Evolutionary conservation across 768 basidiomycete genomes (phyloP).

Genomic region (Xerocomellus amylosporus): DNA sequence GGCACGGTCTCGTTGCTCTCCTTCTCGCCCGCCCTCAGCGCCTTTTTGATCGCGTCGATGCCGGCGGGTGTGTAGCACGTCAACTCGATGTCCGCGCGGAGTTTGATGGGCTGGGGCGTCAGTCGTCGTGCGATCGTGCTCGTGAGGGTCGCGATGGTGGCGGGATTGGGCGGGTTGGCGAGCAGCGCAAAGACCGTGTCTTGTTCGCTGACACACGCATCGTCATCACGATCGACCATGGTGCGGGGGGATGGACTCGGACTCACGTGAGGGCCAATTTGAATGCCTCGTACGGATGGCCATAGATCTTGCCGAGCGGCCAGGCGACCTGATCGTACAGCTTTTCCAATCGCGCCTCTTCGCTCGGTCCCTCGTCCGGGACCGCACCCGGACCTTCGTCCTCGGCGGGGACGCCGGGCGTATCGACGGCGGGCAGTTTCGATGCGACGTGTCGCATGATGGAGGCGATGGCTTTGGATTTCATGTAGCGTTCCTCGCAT

Average conservation of each 20-base stretch:
- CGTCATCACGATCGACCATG: too few species aligned
- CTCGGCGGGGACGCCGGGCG: conserved; percentile 26
- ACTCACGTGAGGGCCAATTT: conserved; percentile 91
- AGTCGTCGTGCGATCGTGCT: conserved; percentile 89
- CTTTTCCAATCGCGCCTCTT: conserved; percentile 78
- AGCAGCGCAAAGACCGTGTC: conserved; percentile 82
- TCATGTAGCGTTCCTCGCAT: conserved; percentile 98
- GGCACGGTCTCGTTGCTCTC: conserved; percentile 88
- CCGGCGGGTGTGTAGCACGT: conserved; percentile 89
- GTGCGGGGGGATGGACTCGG: conserved; percentile 28
- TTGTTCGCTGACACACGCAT: conserved; percentile 46
- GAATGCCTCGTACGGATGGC: conserved; percentile 97
- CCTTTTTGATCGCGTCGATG: conserved; percentile 94
- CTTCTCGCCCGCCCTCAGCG: conserved; percentile 83
- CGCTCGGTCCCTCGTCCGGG: conserved; percentile 45
- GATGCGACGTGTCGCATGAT: conserved; percentile 91
- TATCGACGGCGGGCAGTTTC: conserved; percentile 54
- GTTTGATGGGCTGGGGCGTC: conserved; percentile 97
- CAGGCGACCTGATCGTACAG: conserved; percentile 91
- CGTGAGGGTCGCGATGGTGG: conserved; percentile 62
- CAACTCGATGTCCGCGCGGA: conserved; percentile 95
- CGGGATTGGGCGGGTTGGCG: conserved; percentile 49
- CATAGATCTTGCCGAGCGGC: conserved; percentile 90
- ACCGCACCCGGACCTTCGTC: conserved; percentile 19
- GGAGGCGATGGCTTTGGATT: conserved; percentile 92